Percentiles rank a stretch among this genome's conserved stretches.
Evolutionary conservation across 495 filamentous ascomycete genomes (phyloP).

Genomic region (Immersiella caudata): DNA sequence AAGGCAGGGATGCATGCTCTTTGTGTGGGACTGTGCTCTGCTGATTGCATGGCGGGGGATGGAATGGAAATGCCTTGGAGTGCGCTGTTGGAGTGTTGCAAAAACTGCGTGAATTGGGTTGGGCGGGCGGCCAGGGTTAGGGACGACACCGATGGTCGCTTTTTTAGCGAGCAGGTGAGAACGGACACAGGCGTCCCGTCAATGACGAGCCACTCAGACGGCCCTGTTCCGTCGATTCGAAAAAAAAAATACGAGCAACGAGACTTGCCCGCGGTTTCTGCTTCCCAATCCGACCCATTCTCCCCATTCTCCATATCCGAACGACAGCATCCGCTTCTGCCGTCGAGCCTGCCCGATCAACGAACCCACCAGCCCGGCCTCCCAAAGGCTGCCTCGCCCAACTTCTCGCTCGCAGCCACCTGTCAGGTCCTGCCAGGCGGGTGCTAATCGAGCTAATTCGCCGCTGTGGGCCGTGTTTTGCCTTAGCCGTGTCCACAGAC

Average conservation of each 20-base stretch:
- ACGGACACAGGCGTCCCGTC: constrained; percentile 2
- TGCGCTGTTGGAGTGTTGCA: background rate
- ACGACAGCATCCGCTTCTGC: constrained; percentile 15
- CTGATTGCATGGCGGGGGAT: background rate
- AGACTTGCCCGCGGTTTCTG: background rate
- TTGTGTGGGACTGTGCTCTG: background rate
- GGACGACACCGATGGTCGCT: background rate
- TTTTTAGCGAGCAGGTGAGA: constrained; percentile 1
- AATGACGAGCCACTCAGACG: constrained; percentile 15
- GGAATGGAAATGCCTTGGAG: background rate
- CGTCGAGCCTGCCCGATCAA: constrained; percentile 15
- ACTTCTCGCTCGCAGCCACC: constrained; percentile 22
- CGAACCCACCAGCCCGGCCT: constrained; percentile 14
- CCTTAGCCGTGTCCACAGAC: constrained; percentile 18
- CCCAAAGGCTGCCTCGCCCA: constrained; percentile 22
- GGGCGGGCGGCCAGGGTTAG: background rate
- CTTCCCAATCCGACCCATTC: constrained; percentile 10
- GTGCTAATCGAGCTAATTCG: constrained; percentile 29
- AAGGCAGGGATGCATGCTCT: background rate
- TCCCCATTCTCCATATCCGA: constrained; percentile 19
- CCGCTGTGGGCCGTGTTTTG: constrained; percentile 23
- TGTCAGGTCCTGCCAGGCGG: constrained; percentile 16
- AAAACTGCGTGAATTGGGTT: background rate
- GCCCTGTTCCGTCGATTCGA: constrained; percentile 4
- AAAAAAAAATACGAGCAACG: constrained; percentile 8